Percentiles rank a stretch among this genome's conserved stretches.
Evolutionary conservation across 2,329 filamentous ascomycete species (phyloP).

Genomic region (Cladophialophora psammophila): DNA sequence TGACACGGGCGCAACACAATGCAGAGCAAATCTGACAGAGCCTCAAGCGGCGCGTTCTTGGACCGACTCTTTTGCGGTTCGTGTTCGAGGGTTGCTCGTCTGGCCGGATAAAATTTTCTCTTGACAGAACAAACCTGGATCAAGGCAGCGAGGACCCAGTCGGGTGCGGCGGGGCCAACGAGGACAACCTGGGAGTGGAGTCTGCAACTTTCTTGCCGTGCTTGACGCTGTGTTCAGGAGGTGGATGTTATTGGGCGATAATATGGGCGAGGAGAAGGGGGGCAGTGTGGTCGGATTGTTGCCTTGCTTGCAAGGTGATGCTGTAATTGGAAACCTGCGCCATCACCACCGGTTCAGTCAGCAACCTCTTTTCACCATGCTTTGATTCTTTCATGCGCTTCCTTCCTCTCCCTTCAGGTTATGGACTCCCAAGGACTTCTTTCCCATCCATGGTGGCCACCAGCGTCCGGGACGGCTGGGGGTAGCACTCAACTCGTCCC

Average conservation of each 20-base stretch:
- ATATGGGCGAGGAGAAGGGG: constrained; percentile 19
- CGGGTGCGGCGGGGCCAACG: constrained; percentile 15
- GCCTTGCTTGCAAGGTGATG: constrained; percentile 11
- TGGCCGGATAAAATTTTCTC: constrained; percentile 32
- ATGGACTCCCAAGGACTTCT: constrained; percentile 1
- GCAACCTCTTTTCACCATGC: constrained; percentile 15
- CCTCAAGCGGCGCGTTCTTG: constrained; percentile 31
- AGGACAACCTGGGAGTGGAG: constrained; percentile 25
- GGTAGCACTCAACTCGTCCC: constrained; percentile 2
- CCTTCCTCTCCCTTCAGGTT: neutral
- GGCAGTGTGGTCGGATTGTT: constrained; percentile 13
- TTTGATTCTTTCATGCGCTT: constrained; percentile 9
- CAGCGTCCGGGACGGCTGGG: constrained; percentile 7
- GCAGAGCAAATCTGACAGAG: constrained; percentile 32
- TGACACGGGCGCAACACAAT: constrained; percentile 18
- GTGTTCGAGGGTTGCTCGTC: constrained; percentile 23
- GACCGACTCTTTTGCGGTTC: constrained; percentile 20
- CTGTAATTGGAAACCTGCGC: constrained; percentile 27
- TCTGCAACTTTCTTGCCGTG: constrained; percentile 15
- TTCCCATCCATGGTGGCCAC: neutral
- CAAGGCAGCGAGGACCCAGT: constrained; percentile 24
- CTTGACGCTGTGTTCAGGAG: constrained; percentile 26
- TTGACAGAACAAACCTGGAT: constrained; percentile 22
- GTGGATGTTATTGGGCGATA: constrained; percentile 22
- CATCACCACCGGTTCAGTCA: constrained; percentile 28